These are phyloP conservation scores for Tetraselmis striata DNA, from an alignment of 139 green algal species.

Conservation along the genomic window DNA sequence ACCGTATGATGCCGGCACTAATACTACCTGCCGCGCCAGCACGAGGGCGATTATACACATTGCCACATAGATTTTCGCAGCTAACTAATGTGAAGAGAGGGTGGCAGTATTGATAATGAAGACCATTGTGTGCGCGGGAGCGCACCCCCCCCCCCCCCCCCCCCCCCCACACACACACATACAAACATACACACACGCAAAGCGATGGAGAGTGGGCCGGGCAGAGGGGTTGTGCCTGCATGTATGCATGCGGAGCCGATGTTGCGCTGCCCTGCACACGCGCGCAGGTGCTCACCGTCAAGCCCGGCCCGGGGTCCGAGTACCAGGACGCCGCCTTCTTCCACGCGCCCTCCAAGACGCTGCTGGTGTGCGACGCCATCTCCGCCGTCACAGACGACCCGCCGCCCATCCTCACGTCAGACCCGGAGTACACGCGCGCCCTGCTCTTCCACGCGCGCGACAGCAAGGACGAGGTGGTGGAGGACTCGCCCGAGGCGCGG, in stretches of 20 bases:
- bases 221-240: constrained; percentile 7
- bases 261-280: constrained; percentile 6
- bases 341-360: constrained; percentile 30
- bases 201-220: constrained; percentile 32
- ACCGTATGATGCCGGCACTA: no score
- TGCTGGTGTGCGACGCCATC: constrained; percentile 44
- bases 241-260: background rate
- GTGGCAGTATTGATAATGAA: no score
- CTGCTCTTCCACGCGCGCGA: constrained; percentile 2
- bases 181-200: constrained; percentile 19
- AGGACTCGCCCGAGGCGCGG: constrained; percentile 10
- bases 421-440: constrained; percentile 10
- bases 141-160: no score
- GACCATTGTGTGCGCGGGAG: constrained; percentile 28
- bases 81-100: no score
- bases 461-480: constrained; percentile 8
- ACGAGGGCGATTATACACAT: no score
- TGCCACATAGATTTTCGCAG: no score
- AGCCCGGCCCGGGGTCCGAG: background rate
- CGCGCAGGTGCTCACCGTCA: background rate
- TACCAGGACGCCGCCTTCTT: constrained; percentile 45
- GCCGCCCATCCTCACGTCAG: constrained; percentile 24
- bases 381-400: constrained; percentile 28
- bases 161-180: no score
- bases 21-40: no score